Evolutionary conservation across 768 basidiomycete species (phyloP).

Genomic region (Suillus sp.): DNA sequence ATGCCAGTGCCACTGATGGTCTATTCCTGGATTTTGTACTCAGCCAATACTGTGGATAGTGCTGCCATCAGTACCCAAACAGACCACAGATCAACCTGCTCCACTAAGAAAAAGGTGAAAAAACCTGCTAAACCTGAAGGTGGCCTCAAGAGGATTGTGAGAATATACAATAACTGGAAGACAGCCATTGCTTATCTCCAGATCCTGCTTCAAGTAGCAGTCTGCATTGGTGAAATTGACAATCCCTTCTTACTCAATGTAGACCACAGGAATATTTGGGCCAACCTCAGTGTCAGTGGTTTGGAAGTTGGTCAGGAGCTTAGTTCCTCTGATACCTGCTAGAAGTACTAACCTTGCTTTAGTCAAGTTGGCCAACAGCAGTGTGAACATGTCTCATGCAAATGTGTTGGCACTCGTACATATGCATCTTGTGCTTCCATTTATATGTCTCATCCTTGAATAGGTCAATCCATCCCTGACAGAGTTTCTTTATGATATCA

Average conservation of each 20-base stretch:
- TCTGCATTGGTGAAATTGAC: neutral
- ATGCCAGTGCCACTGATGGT: neutral
- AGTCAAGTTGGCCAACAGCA: no score
- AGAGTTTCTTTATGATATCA: no score
- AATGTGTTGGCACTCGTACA: no score
- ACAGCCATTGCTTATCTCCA: neutral
- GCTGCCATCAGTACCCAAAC: neutral
- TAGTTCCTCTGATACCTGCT: neutral
- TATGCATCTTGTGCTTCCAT: no score
- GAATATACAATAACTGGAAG: neutral
- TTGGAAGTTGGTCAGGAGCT: neutral
- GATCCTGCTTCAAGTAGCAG: neutral
- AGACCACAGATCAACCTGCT: neutral
- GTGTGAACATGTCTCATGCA: no score
- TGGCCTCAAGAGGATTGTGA: neutral
- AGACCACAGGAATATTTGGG: neutral
- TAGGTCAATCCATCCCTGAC: no score
- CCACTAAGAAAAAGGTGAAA: neutral
- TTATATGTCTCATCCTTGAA: no score
- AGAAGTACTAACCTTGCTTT: no score
- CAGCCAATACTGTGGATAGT: neutral
- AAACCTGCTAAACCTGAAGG: neutral
- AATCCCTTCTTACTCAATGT: neutral
- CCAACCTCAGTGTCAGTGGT: neutral
- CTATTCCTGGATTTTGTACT: neutral